Evolutionary conservation across 257 asterid species (phyloP).

Genomic region (Vinca minor): DNA sequence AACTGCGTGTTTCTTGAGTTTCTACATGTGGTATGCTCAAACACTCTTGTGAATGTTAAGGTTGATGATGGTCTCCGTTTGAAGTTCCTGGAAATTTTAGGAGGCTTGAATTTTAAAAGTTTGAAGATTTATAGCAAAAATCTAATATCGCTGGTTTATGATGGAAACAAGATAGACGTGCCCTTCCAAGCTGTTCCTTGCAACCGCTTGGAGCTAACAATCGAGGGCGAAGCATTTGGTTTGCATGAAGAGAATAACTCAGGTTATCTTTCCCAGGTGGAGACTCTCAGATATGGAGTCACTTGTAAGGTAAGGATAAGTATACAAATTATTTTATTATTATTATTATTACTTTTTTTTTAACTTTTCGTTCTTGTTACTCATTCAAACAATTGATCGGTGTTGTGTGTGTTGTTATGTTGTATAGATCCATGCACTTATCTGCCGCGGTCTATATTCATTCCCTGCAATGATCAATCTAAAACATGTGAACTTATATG

Average conservation of each 20-base stretch:
- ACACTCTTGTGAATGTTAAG: not conserved
- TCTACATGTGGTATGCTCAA: not conserved
- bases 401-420: not conserved
- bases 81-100: not conserved
- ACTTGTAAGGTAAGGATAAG: not conserved
- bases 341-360: too few species aligned
- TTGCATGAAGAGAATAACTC: not conserved
- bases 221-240: not conserved
- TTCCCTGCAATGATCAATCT: not conserved
- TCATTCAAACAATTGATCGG: not conserved
- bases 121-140: not conserved
- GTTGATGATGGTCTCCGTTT: not conserved
- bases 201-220: not conserved
- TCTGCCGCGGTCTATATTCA: not conserved
- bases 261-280: not conserved
- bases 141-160: not conserved
- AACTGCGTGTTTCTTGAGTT: constrained; percentile 1
- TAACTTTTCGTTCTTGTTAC: not conserved
- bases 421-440: not conserved
- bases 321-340: not conserved
- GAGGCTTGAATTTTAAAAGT: not conserved
- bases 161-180: not conserved
- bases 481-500: not conserved
- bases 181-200: not conserved
- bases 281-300: not conserved